These are phyloP conservation scores for Sarocladium strictum DNA, from an alignment of 2,329 filamentous ascomycete genomes.

Conservation along the genomic window DNA sequence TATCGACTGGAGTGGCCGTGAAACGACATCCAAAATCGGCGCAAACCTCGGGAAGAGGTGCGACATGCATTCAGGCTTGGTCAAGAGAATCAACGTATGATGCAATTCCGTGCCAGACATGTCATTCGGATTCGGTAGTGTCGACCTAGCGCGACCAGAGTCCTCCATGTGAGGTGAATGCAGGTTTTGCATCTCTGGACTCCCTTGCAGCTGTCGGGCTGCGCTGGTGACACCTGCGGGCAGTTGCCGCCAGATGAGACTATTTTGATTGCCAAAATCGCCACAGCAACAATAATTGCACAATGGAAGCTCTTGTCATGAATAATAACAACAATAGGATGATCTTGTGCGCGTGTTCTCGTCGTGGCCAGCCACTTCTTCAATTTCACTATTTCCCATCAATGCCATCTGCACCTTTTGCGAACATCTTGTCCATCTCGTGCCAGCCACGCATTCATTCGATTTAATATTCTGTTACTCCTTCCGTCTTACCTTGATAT, in stretches of 20 bases:
- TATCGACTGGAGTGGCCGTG: constrained; percentile 23
- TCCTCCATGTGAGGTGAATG: background rate
- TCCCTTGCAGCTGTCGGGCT: constrained; percentile 8
- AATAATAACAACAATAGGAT: background rate
- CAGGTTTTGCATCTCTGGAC: background rate
- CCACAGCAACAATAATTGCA: background rate
- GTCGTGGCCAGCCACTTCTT: too few relatives aligned
- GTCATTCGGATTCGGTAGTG: background rate
- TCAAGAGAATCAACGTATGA: too few relatives aligned
- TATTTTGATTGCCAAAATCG: constrained; percentile 1
- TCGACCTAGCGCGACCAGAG: background rate
- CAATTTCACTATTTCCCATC: too few relatives aligned
- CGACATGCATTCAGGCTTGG: too few relatives aligned
- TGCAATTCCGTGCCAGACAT: background rate
- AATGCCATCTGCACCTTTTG: too few relatives aligned
- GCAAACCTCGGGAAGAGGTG: too few relatives aligned
- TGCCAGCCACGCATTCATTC: background rate
- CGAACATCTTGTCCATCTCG: too few relatives aligned
- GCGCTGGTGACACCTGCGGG: background rate
- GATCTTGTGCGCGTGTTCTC: background rate
- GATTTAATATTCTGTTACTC: background rate
- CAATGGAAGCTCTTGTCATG: background rate
- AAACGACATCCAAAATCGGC: background rate
- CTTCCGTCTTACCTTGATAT: background rate
- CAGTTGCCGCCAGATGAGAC: constrained; percentile 4